Conservation (phyloP, 2,329 filamentous ascomycete genomes). For the Ceratocystis eucalypticola region DNA sequence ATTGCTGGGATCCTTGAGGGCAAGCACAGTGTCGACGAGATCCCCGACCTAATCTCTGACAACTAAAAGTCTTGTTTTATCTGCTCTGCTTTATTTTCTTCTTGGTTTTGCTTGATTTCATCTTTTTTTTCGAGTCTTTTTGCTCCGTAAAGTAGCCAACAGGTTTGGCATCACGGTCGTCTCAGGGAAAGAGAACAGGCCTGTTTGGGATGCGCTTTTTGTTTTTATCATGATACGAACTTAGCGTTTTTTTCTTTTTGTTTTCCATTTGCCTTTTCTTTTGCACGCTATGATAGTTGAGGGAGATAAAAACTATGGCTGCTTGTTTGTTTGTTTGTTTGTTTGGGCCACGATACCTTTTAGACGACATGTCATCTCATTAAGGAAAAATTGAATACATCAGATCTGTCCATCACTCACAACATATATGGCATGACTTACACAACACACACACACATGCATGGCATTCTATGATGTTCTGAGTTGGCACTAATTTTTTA, state of each 20-base stretch:
- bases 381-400: slow-evolving; percentile 9
- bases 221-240: neutral
- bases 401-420: slow-evolving; percentile 6
- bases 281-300: slow-evolving; percentile 3
- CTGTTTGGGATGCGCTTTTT: slow-evolving; percentile 1
- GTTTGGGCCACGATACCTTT: slow-evolving; percentile 16
- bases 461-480: neutral
- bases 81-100: slow-evolving; percentile 2
- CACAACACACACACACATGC: neutral
- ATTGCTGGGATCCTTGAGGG: slow-evolving; percentile 68
- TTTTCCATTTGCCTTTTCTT: slow-evolving; percentile 10
- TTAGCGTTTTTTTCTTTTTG: slow-evolving; percentile 10
- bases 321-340: slow-evolving; percentile 9
- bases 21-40: slow-evolving; percentile 62
- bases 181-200: slow-evolving; percentile 14
- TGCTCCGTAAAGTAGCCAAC: slow-evolving; percentile 14
- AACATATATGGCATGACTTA: neutral
- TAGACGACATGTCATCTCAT: slow-evolving; percentile 9
- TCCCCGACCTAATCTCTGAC: slow-evolving; percentile 52
- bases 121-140: slow-evolving; percentile 8
- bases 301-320: neutral
- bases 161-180: slow-evolving; percentile 17
- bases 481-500: neutral
- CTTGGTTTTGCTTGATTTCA: slow-evolving; percentile 10
- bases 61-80: slow-evolving; percentile 13